A percentile compares a stretch with the other conserved stretches of the same genome.
phyloP scores from a whole-genome alignment of 306 rosid genomes.

The Cicer judaicum region DNA sequence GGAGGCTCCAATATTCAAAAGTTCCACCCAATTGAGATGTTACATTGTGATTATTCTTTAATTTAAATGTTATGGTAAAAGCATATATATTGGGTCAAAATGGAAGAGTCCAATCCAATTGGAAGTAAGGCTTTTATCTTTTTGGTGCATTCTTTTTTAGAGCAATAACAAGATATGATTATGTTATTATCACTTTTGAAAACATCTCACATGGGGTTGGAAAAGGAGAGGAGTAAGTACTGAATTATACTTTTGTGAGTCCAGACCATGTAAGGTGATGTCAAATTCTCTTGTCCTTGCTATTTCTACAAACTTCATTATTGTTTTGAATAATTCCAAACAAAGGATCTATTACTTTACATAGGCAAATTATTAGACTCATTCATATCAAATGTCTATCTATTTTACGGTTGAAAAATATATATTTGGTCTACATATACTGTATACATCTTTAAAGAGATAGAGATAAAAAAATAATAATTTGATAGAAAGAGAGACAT shows the following conservation, averaged over 20 bases:
- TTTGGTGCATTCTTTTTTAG: slow-evolving; percentile 34
- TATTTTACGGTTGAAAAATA: no score
- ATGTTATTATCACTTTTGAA: slow-evolving; percentile 55
- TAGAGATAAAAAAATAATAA: no score
- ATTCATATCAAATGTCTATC: no score
- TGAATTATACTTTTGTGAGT: slow-evolving; percentile 33
- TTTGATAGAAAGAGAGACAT: no score
- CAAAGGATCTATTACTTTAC: no score
- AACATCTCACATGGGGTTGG: slow-evolving; percentile 52
- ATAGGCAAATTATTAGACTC: no score
- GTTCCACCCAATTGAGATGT: slow-evolving; percentile 39
- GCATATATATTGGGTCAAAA: slow-evolving; percentile 39
- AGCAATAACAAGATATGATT: slow-evolving; percentile 47
- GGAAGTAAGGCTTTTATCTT: slow-evolving; percentile 8
- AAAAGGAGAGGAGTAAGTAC: slow-evolving; percentile 7
- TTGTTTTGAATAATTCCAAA: no score
- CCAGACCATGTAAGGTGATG: slow-evolving; percentile 13
- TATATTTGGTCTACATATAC: no score
- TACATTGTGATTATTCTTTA: slow-evolving; percentile 42
- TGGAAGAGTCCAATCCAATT: slow-evolving; percentile 41
- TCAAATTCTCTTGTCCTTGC: background rate
- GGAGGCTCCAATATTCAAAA: slow-evolving; percentile 46
- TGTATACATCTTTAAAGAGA: no score
- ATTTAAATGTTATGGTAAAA: slow-evolving; percentile 39
- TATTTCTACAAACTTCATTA: no score